Evolutionary conservation across 2,329 filamentous ascomycete species (phyloP), one percentile per base, ranked within the genome.

Genomic region (Fusarium anguioides): DNA sequence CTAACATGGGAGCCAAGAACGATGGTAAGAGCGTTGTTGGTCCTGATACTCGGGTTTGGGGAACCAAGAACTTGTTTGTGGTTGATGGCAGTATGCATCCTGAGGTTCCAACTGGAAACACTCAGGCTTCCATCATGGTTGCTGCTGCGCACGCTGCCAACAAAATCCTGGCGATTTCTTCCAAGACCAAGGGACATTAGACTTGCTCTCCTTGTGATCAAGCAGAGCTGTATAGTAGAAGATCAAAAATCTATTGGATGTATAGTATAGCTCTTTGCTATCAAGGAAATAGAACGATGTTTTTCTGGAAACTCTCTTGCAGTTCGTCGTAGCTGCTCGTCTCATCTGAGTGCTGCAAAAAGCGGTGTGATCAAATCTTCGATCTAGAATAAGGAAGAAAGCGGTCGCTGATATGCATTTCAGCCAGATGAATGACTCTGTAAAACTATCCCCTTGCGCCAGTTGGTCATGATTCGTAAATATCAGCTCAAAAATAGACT

Each of bases 1-100:
- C 76, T 5, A 68, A 67, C 42, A 78, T 78, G 72, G 76, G 76
- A 21, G 51, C 60, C 9, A 42, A 50, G 8, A 75, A 77, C 40
- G 74, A 77, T 41, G 75, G 76, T 2, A 66, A 57, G 15, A 75
- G 73, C 27, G 76, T 78, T 3, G 75, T 78, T 29, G 75, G 76
- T 37, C 63, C 68, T 15, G 49, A 77, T 55, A 72, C 75, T n/a
- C 73, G 70, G 26, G 75, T 76, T 10, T 76, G 72, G 68, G 72
- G 74, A 17, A 75, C 69, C 10, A 67, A 73, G 40, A 76, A 76
- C 48, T 36, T 76, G 18, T 76, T 75, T 23, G 69, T 76, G 9
- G 72, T 73, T 6, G 74, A 76, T 27, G 74, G 61, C 5, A 76
- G 74, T 40, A 76, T 76, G 54, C 75, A 76, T 6, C 74, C 74